Evolutionary conservation across 352 stramenopile genomes (phyloP), one percentile per base, ranked within the genome.

Genomic region (Phytophthora pini): DNA sequence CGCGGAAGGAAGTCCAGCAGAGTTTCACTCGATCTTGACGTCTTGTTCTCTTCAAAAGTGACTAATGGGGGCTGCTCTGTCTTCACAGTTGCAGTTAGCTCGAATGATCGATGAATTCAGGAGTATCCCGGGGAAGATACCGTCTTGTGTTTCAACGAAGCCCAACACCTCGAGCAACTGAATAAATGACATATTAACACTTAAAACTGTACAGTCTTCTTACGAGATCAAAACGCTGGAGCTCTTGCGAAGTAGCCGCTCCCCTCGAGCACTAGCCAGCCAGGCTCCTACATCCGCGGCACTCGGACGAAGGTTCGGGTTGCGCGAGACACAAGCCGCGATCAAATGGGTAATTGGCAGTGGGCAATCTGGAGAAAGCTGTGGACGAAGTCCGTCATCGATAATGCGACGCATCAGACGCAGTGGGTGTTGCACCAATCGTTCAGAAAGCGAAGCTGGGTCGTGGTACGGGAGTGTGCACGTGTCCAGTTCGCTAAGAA

Each of bases 401-500:
- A 90, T 43, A 38, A 92, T 84, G 15, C 75, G 66, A 54, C 80
- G 79, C 76, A 90, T 80, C 17, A 90, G 70, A 4, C 68, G 80
- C 50, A 92, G 56, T 22, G 80, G 84, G 38, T 85, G 67, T 48
- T 85, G 71, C 20, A 80, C 70, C 40, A 89, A 67, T 51, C 70
- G 64, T 38, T 78, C 47, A 10, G 71, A 71, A 8, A 80, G 59
- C 12, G 76, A 84, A 51, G 68, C 58, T 13, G 65, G 38, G 60
- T 92, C 79, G 41, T 90, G 76, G 32, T 89, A 94, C 56, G 87
- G 85, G 38, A 93, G 56, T 20, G 72, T 64, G 51, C 83, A 88
- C 48, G 85, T 92, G 62, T 95, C 84, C 26, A 95, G 63, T 64
- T 94, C 85, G 4, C 66, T 79, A 5, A 93, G 61, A 32, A 95